Evolutionary conservation across 2,329 filamentous ascomycete genomes (phyloP), one percentile per base, ranked within the genome.

Genomic region (Beauveria australis): DNA sequence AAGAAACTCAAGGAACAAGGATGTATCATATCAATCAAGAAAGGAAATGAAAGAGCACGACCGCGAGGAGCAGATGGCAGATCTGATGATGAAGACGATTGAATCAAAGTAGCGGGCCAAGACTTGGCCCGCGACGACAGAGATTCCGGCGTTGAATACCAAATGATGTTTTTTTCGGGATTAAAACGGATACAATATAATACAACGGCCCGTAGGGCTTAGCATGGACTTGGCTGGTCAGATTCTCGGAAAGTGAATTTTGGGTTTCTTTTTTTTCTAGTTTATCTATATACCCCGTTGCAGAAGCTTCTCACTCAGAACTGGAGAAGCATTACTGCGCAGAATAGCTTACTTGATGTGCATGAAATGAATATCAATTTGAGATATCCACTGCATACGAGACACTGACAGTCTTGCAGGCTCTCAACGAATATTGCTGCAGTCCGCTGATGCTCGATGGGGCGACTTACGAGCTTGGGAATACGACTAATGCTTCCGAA

Each of bases 11-110:
- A 91, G 71, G 80, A 89, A 67, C 90, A 93, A 73, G 90, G 90
- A 4, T 90, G 90, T 68, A 85, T 91, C 54, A 92, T 94, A 63
- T 89, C 89, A 41, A 89, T 93, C 64, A 93, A 93, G 76, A 94
- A 93, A 71, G 90, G 90, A 16, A 92, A 90, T 65, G 88, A 91
- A 7, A 51, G 61, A 22, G 57, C 44, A n/a, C 40, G 57, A 43
- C 7, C 33, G 3, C 44, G 61, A 43, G 53, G 37, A 10, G 26
- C 46, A 14, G 57, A 60, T 30, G 54, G 54, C 3, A 24, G 44
- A 46, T 60, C 56, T 5, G 61, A 62, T 18, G 61, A 62, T 8
- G 62, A 61, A 28, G 55, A 60, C 5, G 59, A 62, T 7, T 56
- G 40, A 59, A 37, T 26, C 18, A 40, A 24, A 22, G 2, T 22